These are phyloP conservation scores for Globisporangium ultimum DNA, from an alignment of 352 stramenopile genomes.

Conservation along the genomic window DNA sequence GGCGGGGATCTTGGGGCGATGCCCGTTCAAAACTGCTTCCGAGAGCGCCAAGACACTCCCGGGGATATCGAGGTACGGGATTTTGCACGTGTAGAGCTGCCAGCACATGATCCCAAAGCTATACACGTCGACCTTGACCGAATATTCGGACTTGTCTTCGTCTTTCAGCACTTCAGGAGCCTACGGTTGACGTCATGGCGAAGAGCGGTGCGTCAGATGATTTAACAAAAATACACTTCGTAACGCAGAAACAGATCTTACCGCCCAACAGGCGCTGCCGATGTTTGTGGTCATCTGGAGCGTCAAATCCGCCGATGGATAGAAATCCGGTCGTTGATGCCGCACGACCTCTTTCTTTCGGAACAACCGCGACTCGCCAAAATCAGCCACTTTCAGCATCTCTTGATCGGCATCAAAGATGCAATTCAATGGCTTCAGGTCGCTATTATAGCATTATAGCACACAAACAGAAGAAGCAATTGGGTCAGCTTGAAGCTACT, in stretches of 20 bases:
- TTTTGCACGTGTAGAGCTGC: conserved; percentile 72
- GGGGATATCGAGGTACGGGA: conserved; percentile 75
- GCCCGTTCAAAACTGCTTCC: conserved; percentile 65
- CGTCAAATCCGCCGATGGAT: conserved; percentile 55
- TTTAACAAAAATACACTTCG: background rate
- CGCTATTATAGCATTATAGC: conserved; percentile 18
- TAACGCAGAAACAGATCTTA: conserved; percentile 10
- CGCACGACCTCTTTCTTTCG: conserved; percentile 55
- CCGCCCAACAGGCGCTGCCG: conserved; percentile 75
- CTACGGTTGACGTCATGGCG: conserved; percentile 2
- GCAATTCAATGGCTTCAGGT: conserved; percentile 81
- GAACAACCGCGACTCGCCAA: conserved; percentile 72
- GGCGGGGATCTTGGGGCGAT: conserved; percentile 56
- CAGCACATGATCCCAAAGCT: conserved; percentile 86
- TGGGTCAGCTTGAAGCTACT: background rate
- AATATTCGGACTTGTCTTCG: conserved; percentile 66
- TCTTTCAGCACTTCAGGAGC: conserved; percentile 72
- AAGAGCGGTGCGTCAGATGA: background rate
- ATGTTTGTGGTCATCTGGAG: conserved; percentile 84
- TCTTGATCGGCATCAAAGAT: conserved; percentile 75
- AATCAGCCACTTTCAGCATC: conserved; percentile 81
- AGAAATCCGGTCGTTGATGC: conserved; percentile 44
- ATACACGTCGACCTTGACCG: conserved; percentile 83
- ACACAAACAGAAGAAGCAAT: background rate
- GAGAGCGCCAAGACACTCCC: conserved; percentile 68